Conservation (phyloP, 495 filamentous ascomycete species). For the Neurospora sp. region DNA sequence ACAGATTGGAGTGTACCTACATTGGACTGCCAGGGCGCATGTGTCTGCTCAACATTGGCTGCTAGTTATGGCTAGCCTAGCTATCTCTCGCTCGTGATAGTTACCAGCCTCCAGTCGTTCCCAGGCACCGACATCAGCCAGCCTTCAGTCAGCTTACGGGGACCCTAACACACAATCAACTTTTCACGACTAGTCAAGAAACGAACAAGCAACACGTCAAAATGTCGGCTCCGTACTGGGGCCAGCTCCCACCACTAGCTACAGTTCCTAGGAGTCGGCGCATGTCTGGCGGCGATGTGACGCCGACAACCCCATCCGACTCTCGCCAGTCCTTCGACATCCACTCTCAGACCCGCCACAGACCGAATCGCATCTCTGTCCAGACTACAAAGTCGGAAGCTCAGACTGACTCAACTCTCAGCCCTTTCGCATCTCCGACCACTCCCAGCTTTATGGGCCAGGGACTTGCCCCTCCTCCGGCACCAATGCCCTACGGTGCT, state of each 20-base stretch:
- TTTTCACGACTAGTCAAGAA: conserved; percentile 1
- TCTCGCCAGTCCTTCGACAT: conserved; percentile 34
- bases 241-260: conserved; percentile 26
- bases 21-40: conserved; percentile 28
- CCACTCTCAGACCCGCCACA: conserved; percentile 19
- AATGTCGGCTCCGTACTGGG: conserved; percentile 37
- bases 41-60: conserved; percentile 38
- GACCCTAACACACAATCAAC: background rate
- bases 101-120: conserved; percentile 1
- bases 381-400: conserved; percentile 38
- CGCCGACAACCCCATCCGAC: conserved; percentile 17
- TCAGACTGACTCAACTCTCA: conserved; percentile 40
- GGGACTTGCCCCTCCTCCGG: conserved; percentile 39
- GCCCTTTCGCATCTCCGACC: conserved; percentile 40
- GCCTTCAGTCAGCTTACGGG: background rate
- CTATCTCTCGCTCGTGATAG: background rate
- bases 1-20: background rate
- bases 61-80: background rate
- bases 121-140: background rate
- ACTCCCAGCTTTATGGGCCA: conserved; percentile 34
- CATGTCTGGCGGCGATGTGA: conserved; percentile 30
- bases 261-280: conserved; percentile 24
- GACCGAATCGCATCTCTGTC: conserved; percentile 29
- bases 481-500: conserved; percentile 35
- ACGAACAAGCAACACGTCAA: conserved; percentile 15